Base-by-base conservation (phyloP, 345 rosid genomes). In the Citrus mangshanensis region DNA sequence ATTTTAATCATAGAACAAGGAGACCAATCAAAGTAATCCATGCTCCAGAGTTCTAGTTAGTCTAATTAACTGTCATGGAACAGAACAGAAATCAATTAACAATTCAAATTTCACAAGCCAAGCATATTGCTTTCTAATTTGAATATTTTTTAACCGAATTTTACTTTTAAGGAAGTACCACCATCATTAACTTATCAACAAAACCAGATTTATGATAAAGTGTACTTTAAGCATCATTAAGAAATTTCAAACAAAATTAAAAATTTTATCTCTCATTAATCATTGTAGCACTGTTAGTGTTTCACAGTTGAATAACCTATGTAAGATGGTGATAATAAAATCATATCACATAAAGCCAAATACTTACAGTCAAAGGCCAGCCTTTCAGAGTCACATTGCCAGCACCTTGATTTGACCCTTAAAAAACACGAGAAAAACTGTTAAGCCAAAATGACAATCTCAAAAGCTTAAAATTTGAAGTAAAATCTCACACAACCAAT, bases 281-380 rank as follows among this genome's bases (percentile, higher is more conserved):
- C 66, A 70, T 70, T 24, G 30, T 55, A 32, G 12, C 4, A 42
- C 21, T 66, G 40, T 51, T 19, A 46, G 27, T 16, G 74, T 14
- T 32, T 72, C 56, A 55, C 16, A 10, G 49, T 68, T 34, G 60
- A 59, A 24, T 19, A 32, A n/a, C 49, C 37, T 21, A 38, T 38
- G n/a, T 38, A 59, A 18, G 61, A 18, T 65, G 19, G 19, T 16
- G 22, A 18, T 54, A 54, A 54, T 22, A 54, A 54, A 16, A 54
- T 54, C 37, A 54, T 54, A 56, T 55, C 25, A n/a, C 27, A 27
- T 63, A n/a, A 68, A 63, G 49, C 74, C 60, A 72, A n/a, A 49
- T 22, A 78, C 90, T 77, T 81, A 91, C 94, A 0, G 92, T 83
- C 68, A 91, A 81, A 73, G 94, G 94, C 94, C 92, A 89, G 77